phyloP scores from a whole-genome alignment of 192 early-diverging fungal genomes.

The Linnemannia elongata region DNA sequence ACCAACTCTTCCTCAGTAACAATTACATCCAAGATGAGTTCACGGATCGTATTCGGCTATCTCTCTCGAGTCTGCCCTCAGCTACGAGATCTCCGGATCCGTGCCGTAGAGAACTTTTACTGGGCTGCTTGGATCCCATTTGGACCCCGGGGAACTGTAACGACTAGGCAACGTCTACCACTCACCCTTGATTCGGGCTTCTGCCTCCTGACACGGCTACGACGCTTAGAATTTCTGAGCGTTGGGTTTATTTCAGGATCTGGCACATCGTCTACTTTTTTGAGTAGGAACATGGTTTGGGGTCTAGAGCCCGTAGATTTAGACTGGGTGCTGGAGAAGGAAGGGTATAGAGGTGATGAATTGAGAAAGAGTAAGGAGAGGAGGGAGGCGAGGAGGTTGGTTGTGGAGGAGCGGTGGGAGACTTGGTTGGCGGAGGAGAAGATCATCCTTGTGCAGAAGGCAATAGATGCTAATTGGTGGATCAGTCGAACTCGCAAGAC shows the following conservation, averaged over 20 bases:
- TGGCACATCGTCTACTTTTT: neutral
- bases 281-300: neutral
- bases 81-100: neutral
- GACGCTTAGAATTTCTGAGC: neutral
- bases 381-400: neutral
- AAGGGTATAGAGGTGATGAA: too few species aligned
- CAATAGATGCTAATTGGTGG: neutral
- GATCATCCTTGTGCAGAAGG: neutral
- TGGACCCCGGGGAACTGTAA: neutral
- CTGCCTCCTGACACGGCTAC: neutral
- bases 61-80: neutral
- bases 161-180: neutral
- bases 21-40: neutral
- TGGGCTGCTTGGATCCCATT: neutral
- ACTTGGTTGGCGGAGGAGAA: neutral
- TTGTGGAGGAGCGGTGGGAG: neutral
- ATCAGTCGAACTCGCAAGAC: neutral
- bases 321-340: neutral
- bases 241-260: neutral
- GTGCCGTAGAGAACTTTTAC: neutral
- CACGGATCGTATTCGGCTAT: neutral
- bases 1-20: neutral
- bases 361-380: neutral
- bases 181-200: neutral
- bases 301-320: neutral